Conservation (phyloP, 345 rosid species). For the Hibiscus syriacus region DNA sequence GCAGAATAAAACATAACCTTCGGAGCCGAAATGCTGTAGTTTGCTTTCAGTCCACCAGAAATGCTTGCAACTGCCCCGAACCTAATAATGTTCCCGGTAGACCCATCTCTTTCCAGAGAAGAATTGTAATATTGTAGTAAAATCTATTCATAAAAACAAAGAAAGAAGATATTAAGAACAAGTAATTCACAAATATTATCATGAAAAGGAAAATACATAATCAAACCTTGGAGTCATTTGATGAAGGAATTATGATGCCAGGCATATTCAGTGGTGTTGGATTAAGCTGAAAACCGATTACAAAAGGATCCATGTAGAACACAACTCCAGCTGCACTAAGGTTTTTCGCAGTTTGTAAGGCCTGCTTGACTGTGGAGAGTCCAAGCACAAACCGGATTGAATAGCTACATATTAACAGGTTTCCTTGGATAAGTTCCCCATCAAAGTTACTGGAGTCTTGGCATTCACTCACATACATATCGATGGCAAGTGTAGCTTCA, state of each 20-base stretch:
- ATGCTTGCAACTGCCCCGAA: constrained; percentile 71
- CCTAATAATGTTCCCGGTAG: constrained; percentile 39
- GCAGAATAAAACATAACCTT: constrained; percentile 88
- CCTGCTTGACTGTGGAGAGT: constrained; percentile 76
- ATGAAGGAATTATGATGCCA: constrained; percentile 76
- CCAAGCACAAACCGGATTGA: constrained; percentile 93
- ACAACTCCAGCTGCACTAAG: constrained; percentile 88
- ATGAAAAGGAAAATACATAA: neutral
- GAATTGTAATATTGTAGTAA: constrained; percentile 82
- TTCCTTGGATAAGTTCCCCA: constrained; percentile 54
- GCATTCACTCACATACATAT: constrained; percentile 91
- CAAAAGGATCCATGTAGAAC: constrained; percentile 89
- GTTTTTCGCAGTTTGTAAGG: constrained; percentile 66
- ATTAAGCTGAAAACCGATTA: constrained; percentile 83
- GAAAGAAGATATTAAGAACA: neutral
- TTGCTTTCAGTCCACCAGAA: constrained; percentile 72
- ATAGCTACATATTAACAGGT: constrained; percentile 86
- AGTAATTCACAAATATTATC: neutral
- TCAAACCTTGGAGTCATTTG: constrained; percentile 83
- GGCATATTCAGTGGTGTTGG: constrained; percentile 81
- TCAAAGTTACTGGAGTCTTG: constrained; percentile 62
- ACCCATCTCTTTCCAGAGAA: constrained; percentile 50
- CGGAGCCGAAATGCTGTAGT: constrained; percentile 71
- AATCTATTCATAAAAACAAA: constrained; percentile 34
- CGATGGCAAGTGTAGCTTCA: constrained; percentile 43